Conservation (phyloP, 169 alveolate species). For the Toxoplasma gondii region DNA sequence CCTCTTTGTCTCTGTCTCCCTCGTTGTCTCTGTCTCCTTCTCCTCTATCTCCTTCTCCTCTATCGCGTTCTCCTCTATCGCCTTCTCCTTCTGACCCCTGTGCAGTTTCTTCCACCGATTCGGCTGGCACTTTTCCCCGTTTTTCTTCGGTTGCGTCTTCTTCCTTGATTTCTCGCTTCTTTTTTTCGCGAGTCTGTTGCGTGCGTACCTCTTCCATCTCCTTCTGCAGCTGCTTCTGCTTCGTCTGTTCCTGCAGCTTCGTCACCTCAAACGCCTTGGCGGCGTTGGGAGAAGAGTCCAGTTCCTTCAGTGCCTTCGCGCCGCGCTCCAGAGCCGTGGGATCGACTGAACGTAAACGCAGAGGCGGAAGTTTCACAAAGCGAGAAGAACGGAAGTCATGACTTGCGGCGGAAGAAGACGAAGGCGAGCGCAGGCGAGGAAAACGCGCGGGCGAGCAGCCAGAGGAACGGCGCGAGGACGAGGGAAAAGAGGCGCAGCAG, state of each 20-base stretch:
- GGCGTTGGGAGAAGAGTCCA: slow-evolving; percentile 94
- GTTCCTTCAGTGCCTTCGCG: slow-evolving; percentile 96
- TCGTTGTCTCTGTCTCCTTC: too few species aligned
- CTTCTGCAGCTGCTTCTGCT: slow-evolving; percentile 92
- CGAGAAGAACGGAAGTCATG: background rate
- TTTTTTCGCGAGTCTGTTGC: background rate
- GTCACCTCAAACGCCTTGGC: slow-evolving; percentile 95
- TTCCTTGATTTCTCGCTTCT: background rate
- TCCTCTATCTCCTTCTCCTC: too few species aligned
- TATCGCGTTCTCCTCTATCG: too few species aligned
- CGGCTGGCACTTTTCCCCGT: too few species aligned
- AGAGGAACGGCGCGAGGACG: background rate
- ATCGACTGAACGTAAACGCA: slow-evolving; percentile 83
- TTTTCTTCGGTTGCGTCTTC: background rate
- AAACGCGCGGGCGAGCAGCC: background rate
- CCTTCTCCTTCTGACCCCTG: too few species aligned
- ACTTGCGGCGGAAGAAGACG: background rate
- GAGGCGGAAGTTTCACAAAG: slow-evolving; percentile 29
- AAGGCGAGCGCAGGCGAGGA: background rate
- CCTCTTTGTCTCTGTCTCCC: too few species aligned
- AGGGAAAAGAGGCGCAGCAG: background rate
- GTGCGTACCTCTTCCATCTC: slow-evolving; percentile 84
- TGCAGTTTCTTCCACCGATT: too few species aligned
- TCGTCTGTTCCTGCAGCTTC: slow-evolving; percentile 94
- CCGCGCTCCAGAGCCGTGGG: slow-evolving; percentile 99